Evolutionary conservation across 306 rosid genomes (phyloP).

Genomic region (Inga laurina): DNA sequence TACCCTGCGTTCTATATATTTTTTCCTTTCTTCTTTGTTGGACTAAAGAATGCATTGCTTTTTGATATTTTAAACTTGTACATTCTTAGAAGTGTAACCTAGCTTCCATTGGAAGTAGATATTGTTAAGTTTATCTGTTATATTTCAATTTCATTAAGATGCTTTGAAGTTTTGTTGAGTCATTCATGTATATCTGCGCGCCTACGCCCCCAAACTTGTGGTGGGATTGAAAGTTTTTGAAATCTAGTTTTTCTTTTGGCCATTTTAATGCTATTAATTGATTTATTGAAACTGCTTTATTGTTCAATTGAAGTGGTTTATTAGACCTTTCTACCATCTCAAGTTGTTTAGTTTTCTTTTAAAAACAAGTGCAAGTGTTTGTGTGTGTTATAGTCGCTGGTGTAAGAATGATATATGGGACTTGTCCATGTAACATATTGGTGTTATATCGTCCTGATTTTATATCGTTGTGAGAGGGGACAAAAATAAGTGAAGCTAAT

Average conservation of each 20-base stretch:
- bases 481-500: not conserved
- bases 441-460: too few species aligned
- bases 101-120: not conserved
- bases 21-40: not conserved
- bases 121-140: too few species aligned
- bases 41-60: not conserved
- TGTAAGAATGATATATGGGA: not conserved
- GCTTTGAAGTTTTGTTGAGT: not conserved
- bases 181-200: not conserved
- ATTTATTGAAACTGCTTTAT: not conserved
- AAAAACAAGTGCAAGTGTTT: not conserved
- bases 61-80: not conserved
- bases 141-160: not conserved
- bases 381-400: not conserved
- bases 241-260: not conserved
- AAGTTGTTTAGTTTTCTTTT: not conserved
- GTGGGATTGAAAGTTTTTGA: not conserved
- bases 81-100: not conserved
- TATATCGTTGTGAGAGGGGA: too few species aligned
- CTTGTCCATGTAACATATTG: not conserved
- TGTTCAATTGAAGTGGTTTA: not conserved
- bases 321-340: not conserved
- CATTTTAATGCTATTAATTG: not conserved
- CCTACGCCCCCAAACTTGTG: not conserved
- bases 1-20: not conserved